Base-by-base conservation (phyloP, 306 rosid species). In the Cajanus cajan region DNA sequence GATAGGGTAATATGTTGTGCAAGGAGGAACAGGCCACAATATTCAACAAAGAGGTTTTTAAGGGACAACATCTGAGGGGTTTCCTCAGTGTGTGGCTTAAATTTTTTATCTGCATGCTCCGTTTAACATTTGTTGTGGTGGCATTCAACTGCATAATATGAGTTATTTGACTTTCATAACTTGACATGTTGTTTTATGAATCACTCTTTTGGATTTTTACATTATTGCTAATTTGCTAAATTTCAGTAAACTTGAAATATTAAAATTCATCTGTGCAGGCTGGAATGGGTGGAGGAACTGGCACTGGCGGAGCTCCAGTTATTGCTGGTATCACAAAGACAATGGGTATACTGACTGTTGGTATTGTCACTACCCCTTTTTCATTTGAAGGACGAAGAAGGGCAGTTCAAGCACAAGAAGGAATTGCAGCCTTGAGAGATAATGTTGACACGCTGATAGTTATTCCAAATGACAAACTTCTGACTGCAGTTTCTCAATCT, bases 281-380 rank as follows among this genome's bases (percentile, higher is more conserved):
- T 74, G 99, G 99, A 87, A 95, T 95, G 99, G 99, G 99, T 61
- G 99, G 99, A 84, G 99, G 99, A 80, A 95, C 99, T 37, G 99
- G 99, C 74, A 95, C 99, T 55, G 99, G 99, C 41, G 99, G 93
- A 68, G 99, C 97, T 79, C 99, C 99, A 62, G 83, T 95, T 72
- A 93, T 93, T 82, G 99, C 99, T 39, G 97, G 98, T 67, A 82
- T 89, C 77, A 97, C 99, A 71, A 95, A 95, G 90, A 87, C 99
- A 37, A 87, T 95, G 98, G 99, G 99, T 62, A 92, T 95, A 85
- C 74, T 95, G 85, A 95, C 99, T 24, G 99, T 95, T 81, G 99
- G 99, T 50, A 90, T 95, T 66, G 99, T 95, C 82, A 95, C 99
- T 8, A 95, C 99, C 40, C 98, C 99, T 47, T 95, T 95, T 78